These are phyloP conservation scores for Ophiostoma ulmi DNA, from an alignment of 2,329 filamentous ascomycete genomes.

Conservation along the genomic window DNA sequence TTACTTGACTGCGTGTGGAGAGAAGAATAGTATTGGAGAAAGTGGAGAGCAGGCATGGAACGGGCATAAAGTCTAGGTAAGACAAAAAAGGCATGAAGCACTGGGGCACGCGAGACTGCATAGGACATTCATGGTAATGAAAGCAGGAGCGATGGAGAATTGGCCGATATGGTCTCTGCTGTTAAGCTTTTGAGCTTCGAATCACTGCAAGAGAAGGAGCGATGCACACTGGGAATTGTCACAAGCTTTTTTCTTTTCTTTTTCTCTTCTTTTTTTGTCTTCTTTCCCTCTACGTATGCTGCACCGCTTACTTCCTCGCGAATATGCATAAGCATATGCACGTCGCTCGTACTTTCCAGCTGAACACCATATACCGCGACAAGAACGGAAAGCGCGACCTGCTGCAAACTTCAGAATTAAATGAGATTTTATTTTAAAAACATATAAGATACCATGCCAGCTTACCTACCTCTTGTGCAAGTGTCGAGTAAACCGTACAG, in stretches of 20 bases:
- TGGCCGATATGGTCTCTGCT: neutral
- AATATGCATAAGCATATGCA: neutral
- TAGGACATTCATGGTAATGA: too few relatives aligned
- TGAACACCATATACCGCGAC: neutral
- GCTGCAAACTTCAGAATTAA: neutral
- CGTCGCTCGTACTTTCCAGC: constrained; percentile 3
- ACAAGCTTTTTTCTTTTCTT: constrained; percentile 2
- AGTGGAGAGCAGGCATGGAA: neutral
- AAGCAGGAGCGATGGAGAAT: neutral
- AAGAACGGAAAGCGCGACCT: neutral
- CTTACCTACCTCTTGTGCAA: neutral
- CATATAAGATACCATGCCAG: neutral
- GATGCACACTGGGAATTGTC: neutral
- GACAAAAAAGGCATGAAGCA: neutral
- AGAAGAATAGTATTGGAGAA: neutral
- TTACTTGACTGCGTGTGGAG: neutral
- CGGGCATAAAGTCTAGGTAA: constrained; percentile 5
- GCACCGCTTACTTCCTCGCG: neutral
- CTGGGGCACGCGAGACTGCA: constrained; percentile 6
- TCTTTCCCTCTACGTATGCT: neutral
- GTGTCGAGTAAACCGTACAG: neutral
- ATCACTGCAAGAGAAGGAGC: neutral
- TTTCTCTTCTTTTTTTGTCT: too few relatives aligned
- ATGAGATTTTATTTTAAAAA: neutral
- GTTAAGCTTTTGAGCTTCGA: neutral